phyloP scores from a whole-genome alignment of 163 green algal genomes.

The Chlorella variabilis region DNA sequence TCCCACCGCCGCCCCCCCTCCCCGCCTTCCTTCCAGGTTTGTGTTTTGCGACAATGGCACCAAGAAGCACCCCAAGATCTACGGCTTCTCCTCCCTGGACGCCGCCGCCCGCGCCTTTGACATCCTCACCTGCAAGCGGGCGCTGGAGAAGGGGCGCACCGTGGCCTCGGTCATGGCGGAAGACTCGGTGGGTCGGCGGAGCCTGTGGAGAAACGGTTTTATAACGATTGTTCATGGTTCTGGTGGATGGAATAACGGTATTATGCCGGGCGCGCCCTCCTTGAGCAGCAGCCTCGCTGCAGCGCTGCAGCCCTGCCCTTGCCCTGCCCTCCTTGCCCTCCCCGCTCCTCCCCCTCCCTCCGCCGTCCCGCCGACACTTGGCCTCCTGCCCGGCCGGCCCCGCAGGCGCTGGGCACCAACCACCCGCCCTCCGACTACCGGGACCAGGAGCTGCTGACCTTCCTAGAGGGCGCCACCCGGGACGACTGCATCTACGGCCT shows the following conservation, averaged over 20 bases:
- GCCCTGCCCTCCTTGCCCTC: too few relatives aligned
- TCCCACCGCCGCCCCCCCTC: neutral
- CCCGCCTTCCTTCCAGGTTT: slow-evolving; percentile 38
- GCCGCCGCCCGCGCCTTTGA: slow-evolving; percentile 49
- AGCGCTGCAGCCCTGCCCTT: too few relatives aligned
- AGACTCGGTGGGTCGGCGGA: neutral
- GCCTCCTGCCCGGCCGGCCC: too few relatives aligned
- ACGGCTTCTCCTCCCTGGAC: slow-evolving; percentile 39
- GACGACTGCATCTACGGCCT: slow-evolving; percentile 53
- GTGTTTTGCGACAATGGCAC: slow-evolving; percentile 52
- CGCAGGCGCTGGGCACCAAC: slow-evolving; percentile 47
- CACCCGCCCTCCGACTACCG: slow-evolving; percentile 32
- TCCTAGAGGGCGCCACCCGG: slow-evolving; percentile 4
- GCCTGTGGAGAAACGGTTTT: too few relatives aligned
- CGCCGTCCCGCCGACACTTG: too few relatives aligned
- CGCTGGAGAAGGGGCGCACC: slow-evolving; percentile 42
- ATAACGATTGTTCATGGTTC: too few relatives aligned
- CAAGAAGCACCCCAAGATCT: slow-evolving; percentile 62
- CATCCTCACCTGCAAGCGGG: slow-evolving; percentile 47
- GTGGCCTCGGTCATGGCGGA: neutral
- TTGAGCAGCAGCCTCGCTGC: too few relatives aligned
- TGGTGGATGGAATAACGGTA: too few relatives aligned
- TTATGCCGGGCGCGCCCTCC: too few relatives aligned
- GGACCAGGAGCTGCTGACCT: slow-evolving; percentile 14
- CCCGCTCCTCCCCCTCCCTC: too few relatives aligned